Evolutionary conservation across 83 land plant genomes (phyloP), one percentile per base, ranked within the genome.

Genomic region (Larix sibirica): DNA sequence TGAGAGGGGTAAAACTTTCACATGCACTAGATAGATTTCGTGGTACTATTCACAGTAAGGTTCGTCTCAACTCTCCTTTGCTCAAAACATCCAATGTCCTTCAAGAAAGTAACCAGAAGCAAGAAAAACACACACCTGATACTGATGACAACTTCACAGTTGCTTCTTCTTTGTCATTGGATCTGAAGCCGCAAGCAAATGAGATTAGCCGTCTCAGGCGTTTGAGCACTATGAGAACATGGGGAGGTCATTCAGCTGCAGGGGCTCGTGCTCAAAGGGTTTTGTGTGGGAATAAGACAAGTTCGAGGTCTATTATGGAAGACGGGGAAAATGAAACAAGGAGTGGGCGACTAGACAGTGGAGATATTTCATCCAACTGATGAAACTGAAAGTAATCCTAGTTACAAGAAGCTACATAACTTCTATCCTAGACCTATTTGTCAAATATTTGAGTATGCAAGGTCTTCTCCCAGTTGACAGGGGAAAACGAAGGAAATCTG

Each of bases 231-330:
- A 50, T 50, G 14, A 64, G 67, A 24, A n/a, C 26, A 64, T 64
- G 67, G 67, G 67, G 26, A n/a, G 6, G 21, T 24, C 67, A 64
- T 64, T 8, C 67, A n/a, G 10, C 24, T 64, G 67, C 26, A 64
- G 67, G 67, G 10, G 67, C 26, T 64, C 67, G 67, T 64, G 67
- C 67, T 64, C 67, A 64, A 24, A 64, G 67, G 26, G 67, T 64
- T n/a, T n/a, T 64, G 67, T n/a, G 26, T 64, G 67, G 26, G 6
- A 64, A 64, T 9, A 64, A 64, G 26, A 64, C 21, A n/a, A 64
- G 67, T 6, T 64, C 67, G 13, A 50, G 56, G 56, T 50, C 56
- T 50, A 50, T 50, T 50, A 50, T 50, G 56, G 56, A 50, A 50
- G 56, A 50, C 13, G 12, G 56, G 13, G 56, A 50, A 8, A 50